Percentiles rank a stretch among this genome's conserved stretches.
Conservation (phyloP, 2,329 filamentous ascomycete genomes). For the Magnaporthiopsis poae region DNA sequence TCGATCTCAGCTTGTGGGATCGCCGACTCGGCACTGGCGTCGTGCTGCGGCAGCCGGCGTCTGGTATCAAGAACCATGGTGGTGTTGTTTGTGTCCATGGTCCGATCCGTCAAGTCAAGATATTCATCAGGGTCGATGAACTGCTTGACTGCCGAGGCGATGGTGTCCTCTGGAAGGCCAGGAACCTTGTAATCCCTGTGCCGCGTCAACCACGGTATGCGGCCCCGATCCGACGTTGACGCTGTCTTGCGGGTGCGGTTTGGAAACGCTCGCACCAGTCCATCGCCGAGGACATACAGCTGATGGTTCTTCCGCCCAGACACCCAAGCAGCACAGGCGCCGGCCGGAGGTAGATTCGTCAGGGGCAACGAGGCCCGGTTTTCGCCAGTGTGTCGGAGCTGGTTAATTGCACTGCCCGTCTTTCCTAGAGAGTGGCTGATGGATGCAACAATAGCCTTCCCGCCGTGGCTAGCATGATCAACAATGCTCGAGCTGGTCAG, state of each 20-base stretch:
- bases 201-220: conserved; percentile 44
- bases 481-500: conserved; percentile 37
- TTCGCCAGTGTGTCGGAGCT: conserved; percentile 64
- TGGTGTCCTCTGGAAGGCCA: conserved; percentile 47
- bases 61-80: conserved; percentile 38
- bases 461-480: conserved; percentile 57
- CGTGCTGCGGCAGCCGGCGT: conserved; percentile 25
- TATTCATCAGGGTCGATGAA: conserved; percentile 49
- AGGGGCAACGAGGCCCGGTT: conserved; percentile 62
- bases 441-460: conserved; percentile 61
- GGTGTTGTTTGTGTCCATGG: conserved; percentile 46
- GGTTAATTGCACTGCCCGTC: conserved; percentile 59
- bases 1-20: conserved; percentile 80
- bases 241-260: conserved; percentile 46
- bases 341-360: conserved; percentile 41
- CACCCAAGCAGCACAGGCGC: conserved; percentile 56
- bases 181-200: conserved; percentile 60
- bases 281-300: conserved; percentile 56
- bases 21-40: conserved; percentile 47
- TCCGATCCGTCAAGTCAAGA: conserved; percentile 42
- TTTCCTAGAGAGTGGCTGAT: conserved; percentile 66
- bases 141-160: conserved; percentile 46
- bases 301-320: conserved; percentile 51
- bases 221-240: conserved; percentile 42
- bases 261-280: conserved; percentile 56